Base-by-base conservation (phyloP, 2,329 filamentous ascomycete genomes). In the Bipolaris cookei region DNA sequence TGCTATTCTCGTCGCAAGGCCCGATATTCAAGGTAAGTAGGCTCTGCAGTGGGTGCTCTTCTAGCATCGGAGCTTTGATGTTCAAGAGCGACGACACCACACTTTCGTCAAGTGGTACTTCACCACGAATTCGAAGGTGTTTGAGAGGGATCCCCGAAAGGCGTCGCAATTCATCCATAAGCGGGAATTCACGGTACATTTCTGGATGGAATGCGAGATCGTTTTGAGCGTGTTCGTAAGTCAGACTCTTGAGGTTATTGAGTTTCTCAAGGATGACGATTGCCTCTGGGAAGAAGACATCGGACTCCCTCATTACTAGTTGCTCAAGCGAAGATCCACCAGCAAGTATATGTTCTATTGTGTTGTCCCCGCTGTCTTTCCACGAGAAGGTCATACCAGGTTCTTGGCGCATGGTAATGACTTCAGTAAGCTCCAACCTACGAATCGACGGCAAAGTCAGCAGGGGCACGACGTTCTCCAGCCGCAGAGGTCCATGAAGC, bases 401-500 rank as follows among this genome's bases (percentile, higher is more conserved):
- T 10, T 60, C 49, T 39, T 43, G 38, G 6, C 50, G 42, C 54
- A 54, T 57, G 13, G 20, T 11, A 18, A 58, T 25, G 39, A 18
- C 54, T 25, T 53, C 28, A 1, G 14, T 28, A 16, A 62, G 48
- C 3, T 41, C 39, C 10, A 62, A 8, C 8, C 20, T 32, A 4
- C 45, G 51, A 16, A 62, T 45, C 3, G 44, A 52, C 3, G 60
- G 57, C n/a, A 61, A 11, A n/a, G 28, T 48, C 16, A 62, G 14
- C 20, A 62, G 30, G 1, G 60, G 60, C 8, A 61, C 58, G 5
- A 61, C 41, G 13, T 60, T 62, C 23, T 51, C 25, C 3, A 62
- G 14, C 1, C 51, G 50, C n/a, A 62, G 18, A 13, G 60, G 57
- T 14, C 60, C 60, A 6, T 48, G 32, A 6, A 62, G 20, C 3